Evolutionary conservation across 208 protist species (phyloP), one percentile per base, ranked within the genome.

Genomic region (Crithidia fasciculata): DNA sequence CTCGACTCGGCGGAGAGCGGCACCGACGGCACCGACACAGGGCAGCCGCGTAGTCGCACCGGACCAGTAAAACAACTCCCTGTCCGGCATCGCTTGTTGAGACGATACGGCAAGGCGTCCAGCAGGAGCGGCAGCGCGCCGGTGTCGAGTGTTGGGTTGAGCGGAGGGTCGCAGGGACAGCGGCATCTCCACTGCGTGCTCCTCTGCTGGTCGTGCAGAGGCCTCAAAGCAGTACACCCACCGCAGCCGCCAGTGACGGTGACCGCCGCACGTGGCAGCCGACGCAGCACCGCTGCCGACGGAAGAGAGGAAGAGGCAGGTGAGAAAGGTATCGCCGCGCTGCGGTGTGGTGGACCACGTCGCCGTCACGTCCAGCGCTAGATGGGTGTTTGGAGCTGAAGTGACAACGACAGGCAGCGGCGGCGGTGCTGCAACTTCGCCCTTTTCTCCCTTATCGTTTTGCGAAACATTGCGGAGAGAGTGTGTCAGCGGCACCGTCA

Each of bases 221-320:
- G 53, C 43, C 68, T 79, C 74, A 28, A 79, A 74, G 41, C 44
- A 39, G 55, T 74, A 79, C 44, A 79, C 61, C 67, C 66, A 83
- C 7, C 73, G 78, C 40, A 83, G 72, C 41, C 70, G 0, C 67
- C 70, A 65, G 37, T 37, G 45, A 49, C 66, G 53, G 19, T 59
- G 5, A n/a, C 59, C 45, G 4, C 49, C 47, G 13, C 8, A 28
- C 28, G 28, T 12, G 16, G 36, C 28, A 16, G 18, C 10, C 2
- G 28, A 53, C 10, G 39, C 13, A 40, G 12, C 60, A 7, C 44
- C 45, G 28, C 28, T 28, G 28, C 28, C 16, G 39, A 40, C 5
- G 39, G 45, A 8, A 59, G 43, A 12, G 28, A 73, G 10, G 10
- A 36, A 19, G 37, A 79, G 47, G 45, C 74, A 79, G 18, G 67